phyloP scores from a whole-genome alignment of 1,284 basidiomycete species.

The Erythrobasidium hasegawianum region DNA sequence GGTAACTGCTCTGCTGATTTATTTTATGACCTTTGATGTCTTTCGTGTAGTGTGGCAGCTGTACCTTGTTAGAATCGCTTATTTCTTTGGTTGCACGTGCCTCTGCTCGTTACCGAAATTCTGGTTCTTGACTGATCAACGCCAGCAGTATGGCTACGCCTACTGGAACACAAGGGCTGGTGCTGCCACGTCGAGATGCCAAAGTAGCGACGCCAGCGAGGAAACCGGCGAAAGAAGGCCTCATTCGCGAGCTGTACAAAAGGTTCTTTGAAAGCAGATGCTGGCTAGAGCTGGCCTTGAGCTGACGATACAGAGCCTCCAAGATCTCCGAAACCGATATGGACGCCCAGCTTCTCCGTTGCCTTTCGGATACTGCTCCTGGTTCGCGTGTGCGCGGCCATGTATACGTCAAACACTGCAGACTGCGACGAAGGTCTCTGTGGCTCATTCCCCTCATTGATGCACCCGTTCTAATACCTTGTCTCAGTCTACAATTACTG shows the following conservation, averaged over 20 bases:
- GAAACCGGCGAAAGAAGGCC: slow-evolving; percentile 21
- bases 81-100: no score
- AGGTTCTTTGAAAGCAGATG: not conserved
- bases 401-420: slow-evolving; percentile 83
- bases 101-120: no score
- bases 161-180: not conserved
- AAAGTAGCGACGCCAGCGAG: not conserved
- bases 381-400: slow-evolving; percentile 78
- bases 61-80: no score
- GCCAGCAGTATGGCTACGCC: not conserved
- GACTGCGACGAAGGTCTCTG: slow-evolving; percentile 94
- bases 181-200: slow-evolving; percentile 5
- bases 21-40: no score
- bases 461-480: not conserved
- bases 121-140: no score
- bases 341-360: slow-evolving; percentile 73
- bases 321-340: slow-evolving; percentile 56
- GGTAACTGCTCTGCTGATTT: no score
- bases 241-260: slow-evolving; percentile 33
- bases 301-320: not conserved
- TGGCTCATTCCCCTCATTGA: not conserved
- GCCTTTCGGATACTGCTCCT: slow-evolving; percentile 80
- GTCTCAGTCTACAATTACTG: slow-evolving; percentile 90
- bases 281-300: not conserved
- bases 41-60: no score